A percentile compares a stretch with the other conserved stretches of the same genome.
Evolutionary conservation across 305 asterid species (phyloP).

Genomic region (Fraxinus xanthoxyloides): DNA sequence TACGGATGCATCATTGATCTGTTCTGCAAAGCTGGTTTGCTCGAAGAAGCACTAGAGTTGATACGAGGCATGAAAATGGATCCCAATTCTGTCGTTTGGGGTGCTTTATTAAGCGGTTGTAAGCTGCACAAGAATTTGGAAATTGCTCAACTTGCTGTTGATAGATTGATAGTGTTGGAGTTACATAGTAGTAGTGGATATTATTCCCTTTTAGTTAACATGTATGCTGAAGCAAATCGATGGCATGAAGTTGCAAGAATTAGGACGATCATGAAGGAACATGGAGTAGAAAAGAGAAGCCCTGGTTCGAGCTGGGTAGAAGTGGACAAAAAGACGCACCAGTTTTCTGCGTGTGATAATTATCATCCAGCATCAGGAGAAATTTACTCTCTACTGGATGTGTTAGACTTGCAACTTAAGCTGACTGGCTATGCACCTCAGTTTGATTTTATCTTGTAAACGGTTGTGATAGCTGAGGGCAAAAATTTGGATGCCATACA

Average conservation of each 20-base stretch:
- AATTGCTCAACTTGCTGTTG: conserved; percentile 56
- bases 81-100: conserved; percentile 75
- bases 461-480: neutral
- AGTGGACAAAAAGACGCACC: conserved; percentile 47
- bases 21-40: conserved; percentile 57
- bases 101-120: conserved; percentile 69
- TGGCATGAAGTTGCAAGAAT: conserved; percentile 57
- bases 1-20: conserved; percentile 69
- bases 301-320: conserved; percentile 78
- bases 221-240: conserved; percentile 49
- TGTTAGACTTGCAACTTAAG: conserved; percentile 50
- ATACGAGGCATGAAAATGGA: conserved; percentile 55
- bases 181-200: conserved; percentile 55
- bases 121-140: conserved; percentile 64
- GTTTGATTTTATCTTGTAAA: conserved; percentile 17
- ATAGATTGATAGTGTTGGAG: conserved; percentile 48
- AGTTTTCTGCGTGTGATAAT: conserved; percentile 60
- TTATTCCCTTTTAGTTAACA: conserved; percentile 38
- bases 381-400: conserved; percentile 39
- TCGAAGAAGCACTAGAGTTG: conserved; percentile 61
- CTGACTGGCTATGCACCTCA: conserved; percentile 23
- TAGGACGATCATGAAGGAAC: conserved; percentile 51
- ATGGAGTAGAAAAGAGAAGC: conserved; percentile 54
- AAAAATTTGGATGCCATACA: neutral
- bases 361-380: conserved; percentile 44